A percentile compares a stretch with the other conserved stretches of the same genome.
Evolutionary conservation across 768 basidiomycete species (phyloP).

Genomic region (Tubosaeta sp.): DNA sequence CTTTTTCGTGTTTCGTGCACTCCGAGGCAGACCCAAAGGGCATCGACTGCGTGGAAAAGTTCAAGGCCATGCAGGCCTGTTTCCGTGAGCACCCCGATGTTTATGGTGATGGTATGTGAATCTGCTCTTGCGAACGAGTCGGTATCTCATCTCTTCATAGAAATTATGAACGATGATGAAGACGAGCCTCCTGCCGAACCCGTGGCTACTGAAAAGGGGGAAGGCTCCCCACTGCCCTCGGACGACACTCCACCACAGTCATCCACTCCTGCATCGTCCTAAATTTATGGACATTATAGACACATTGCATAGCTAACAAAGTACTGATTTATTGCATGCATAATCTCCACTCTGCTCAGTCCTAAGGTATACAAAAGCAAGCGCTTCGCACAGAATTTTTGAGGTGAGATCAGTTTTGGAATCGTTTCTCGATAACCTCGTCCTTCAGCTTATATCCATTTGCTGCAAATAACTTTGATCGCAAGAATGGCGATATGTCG

Average conservation of each 20-base stretch:
- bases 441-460: constrained; percentile 82
- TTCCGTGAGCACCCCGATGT: constrained; percentile 94
- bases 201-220: constrained; percentile 1
- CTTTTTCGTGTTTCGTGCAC: constrained; percentile 95
- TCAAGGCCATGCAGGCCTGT: constrained; percentile 96
- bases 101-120: constrained; percentile 82
- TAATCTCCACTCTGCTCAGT: constrained; percentile 32
- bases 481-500: constrained; percentile 81
- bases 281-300: constrained; percentile 19
- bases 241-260: constrained; percentile 8
- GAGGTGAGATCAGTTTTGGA: constrained; percentile 36
- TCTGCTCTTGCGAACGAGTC: not conserved
- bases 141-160: constrained; percentile 29
- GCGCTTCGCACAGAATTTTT: constrained; percentile 1
- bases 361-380: constrained; percentile 12
- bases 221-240: constrained; percentile 1
- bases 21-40: constrained; percentile 97
- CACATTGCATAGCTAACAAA: constrained; percentile 13
- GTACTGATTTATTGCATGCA: constrained; percentile 26
- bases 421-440: constrained; percentile 70
- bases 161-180: constrained; percentile 69
- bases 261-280: constrained; percentile 15
- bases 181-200: constrained; percentile 32
- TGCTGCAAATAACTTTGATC: constrained; percentile 74
- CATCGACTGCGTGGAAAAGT: constrained; percentile 95